Conservation (phyloP, 495 filamentous ascomycete species). For the Hypoxylon fragiforme region DNA sequence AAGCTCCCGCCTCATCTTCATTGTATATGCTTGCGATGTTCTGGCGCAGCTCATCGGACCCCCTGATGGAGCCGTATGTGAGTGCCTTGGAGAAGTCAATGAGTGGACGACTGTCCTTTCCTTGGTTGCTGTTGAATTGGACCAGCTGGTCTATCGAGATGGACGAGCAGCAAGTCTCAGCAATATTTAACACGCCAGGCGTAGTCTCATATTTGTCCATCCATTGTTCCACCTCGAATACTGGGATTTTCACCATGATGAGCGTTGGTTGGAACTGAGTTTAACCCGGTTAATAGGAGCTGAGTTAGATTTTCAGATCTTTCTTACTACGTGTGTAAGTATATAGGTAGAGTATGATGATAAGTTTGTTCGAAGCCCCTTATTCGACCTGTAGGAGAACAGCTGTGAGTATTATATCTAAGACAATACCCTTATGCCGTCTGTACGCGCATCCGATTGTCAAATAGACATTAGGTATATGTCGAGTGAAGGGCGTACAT, state of each 20-base stretch:
- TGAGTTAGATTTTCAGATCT: too few species aligned
- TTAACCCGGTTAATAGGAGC: too few species aligned
- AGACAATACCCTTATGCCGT: too few species aligned
- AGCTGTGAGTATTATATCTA: too few species aligned
- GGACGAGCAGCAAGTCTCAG: constrained; percentile 84
- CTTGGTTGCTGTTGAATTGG: constrained; percentile 59
- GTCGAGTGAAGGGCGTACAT: too few species aligned
- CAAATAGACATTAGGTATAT: too few species aligned
- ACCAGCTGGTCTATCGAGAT: constrained; percentile 75
- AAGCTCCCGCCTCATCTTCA: constrained; percentile 35
- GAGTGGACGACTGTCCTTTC: constrained; percentile 10
- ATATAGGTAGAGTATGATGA: too few species aligned
- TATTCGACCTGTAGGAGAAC: too few species aligned
- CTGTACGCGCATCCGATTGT: too few species aligned
- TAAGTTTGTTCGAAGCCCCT: too few species aligned
- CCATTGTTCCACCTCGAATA: constrained; percentile 89
- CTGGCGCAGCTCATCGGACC: constrained; percentile 62
- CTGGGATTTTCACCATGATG: constrained; percentile 68
- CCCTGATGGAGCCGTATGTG: constrained; percentile 72
- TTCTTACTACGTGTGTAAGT: too few species aligned
- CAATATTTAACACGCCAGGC: constrained; percentile 74
- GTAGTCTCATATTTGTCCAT: constrained; percentile 83
- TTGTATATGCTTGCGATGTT: constrained; percentile 70
- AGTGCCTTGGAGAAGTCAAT: constrained; percentile 56
- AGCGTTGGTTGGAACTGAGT: too few species aligned